Percentiles rank a stretch among this genome's conserved stretches.
phyloP scores from a whole-genome alignment of 441 rosid species.

The Pelargonium australe region DNA sequence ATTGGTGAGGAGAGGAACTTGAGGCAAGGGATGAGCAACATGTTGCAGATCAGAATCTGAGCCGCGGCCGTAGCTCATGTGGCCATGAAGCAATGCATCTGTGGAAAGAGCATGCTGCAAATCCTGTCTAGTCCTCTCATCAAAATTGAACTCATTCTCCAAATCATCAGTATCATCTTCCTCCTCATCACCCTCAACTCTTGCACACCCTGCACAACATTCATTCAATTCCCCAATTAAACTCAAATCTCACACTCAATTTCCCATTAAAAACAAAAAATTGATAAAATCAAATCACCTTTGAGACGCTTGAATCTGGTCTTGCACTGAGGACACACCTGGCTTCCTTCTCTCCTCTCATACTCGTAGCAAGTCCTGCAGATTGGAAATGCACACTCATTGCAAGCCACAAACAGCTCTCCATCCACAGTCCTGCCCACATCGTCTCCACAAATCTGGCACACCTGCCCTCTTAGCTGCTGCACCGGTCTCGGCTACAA shows the following conservation, averaged over 20 bases:
- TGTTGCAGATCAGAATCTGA: slow-evolving; percentile 23
- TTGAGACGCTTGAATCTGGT: slow-evolving; percentile 51
- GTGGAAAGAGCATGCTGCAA: slow-evolving; percentile 17
- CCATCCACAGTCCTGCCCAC: slow-evolving; percentile 38
- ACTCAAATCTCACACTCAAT: neutral
- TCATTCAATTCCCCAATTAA: neutral
- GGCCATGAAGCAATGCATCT: slow-evolving; percentile 23
- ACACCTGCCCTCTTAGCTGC: slow-evolving; percentile 30
- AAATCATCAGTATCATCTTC: slow-evolving; percentile 49
- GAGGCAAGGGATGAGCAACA: slow-evolving; percentile 17
- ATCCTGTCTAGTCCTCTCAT: slow-evolving; percentile 20
- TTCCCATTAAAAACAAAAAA: too few species aligned
- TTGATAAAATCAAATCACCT: slow-evolving; percentile 22
- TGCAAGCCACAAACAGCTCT: slow-evolving; percentile 46
- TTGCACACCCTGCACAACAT: slow-evolving; percentile 32
- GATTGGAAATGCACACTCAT: slow-evolving; percentile 49
- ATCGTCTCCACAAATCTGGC: slow-evolving; percentile 48
- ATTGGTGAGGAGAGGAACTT: slow-evolving; percentile 33
- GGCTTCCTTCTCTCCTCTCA: slow-evolving; percentile 47
- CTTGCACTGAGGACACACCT: slow-evolving; percentile 51
- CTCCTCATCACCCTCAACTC: slow-evolving; percentile 53
- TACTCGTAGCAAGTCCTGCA: slow-evolving; percentile 51
- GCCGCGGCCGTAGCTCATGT: slow-evolving; percentile 21
- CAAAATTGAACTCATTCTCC: slow-evolving; percentile 46
- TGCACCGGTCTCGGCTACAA: slow-evolving; percentile 23